Percentiles rank a stretch among this genome's conserved stretches.
These are phyloP conservation scores for Aureobasidium vineae DNA, from an alignment of 2,329 filamentous ascomycete genomes.

Conservation along the genomic window DNA sequence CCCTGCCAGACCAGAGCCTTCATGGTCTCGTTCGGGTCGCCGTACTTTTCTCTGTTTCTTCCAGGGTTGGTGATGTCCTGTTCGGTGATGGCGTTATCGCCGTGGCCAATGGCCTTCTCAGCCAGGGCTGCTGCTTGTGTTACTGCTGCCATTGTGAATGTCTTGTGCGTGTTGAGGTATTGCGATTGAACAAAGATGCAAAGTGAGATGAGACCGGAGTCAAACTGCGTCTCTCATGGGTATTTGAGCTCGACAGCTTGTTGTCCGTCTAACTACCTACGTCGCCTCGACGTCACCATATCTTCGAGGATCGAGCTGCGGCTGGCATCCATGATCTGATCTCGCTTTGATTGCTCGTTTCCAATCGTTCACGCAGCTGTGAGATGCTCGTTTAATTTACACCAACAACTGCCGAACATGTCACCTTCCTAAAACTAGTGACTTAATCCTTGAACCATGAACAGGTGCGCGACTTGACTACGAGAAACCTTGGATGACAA, in stretches of 20 bases:
- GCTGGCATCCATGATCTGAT: constrained; percentile 2
- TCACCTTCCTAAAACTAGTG: background rate
- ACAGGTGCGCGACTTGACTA: background rate
- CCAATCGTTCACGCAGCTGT: background rate
- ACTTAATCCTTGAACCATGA: background rate
- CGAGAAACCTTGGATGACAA: constrained; percentile 18
- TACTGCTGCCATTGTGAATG: constrained; percentile 41
- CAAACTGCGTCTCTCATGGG: background rate
- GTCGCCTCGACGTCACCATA: constrained; percentile 21
- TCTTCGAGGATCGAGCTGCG: background rate
- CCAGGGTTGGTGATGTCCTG: constrained; percentile 70
- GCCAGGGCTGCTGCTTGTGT: constrained; percentile 65
- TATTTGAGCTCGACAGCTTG: constrained; percentile 16
- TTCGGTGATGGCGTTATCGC: constrained; percentile 60
- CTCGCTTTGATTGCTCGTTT: background rate
- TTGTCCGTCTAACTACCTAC: background rate
- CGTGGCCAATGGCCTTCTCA: constrained; percentile 69
- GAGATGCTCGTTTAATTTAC: constrained; percentile 1
- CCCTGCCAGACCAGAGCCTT: constrained; percentile 79
- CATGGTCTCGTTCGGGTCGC: constrained; percentile 63
- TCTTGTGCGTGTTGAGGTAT: background rate
- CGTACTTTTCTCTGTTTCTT: constrained; percentile 50
- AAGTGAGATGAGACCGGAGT: background rate
- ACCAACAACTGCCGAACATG: background rate
- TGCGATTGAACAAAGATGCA: background rate